A percentile compares a stretch with the other conserved stretches of the same genome.
Evolutionary conservation across 176 grass and related monocot genomes (phyloP).

Genomic region (Carex scoparia): DNA sequence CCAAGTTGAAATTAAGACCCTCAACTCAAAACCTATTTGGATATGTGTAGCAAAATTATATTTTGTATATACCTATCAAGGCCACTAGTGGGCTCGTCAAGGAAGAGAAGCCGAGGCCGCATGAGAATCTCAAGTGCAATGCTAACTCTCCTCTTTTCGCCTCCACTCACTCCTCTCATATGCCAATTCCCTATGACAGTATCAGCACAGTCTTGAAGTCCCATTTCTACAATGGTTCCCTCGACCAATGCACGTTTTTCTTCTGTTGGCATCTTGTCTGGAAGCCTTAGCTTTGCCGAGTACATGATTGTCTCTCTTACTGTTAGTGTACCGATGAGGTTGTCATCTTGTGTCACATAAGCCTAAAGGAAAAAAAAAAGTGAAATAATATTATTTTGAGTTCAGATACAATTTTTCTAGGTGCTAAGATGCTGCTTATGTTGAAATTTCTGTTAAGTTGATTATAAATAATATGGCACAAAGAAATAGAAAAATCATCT

Average conservation of each 20-base stretch:
- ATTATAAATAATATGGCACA: not conserved
- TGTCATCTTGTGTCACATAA: slow-evolving; percentile 95
- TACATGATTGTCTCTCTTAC: slow-evolving; percentile 92
- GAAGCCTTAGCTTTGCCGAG: slow-evolving; percentile 70
- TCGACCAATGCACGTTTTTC: slow-evolving; percentile 88
- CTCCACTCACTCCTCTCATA: slow-evolving; percentile 80
- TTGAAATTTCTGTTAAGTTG: not conserved
- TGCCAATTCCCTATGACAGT: slow-evolving; percentile 95
- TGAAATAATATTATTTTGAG: not conserved
- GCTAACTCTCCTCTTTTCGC: slow-evolving; percentile 96
- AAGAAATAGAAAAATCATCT: not conserved
- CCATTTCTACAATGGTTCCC: slow-evolving; percentile 93
- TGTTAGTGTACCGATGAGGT: slow-evolving; percentile 81
- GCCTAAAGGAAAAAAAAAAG: slow-evolving; percentile 34
- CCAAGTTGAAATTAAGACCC: not conserved
- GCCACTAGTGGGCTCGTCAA: slow-evolving; percentile 91
- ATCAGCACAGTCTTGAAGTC: slow-evolving; percentile 95
- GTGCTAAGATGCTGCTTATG: not conserved
- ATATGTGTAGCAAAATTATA: not conserved
- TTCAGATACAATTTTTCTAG: not conserved
- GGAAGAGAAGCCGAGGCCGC: slow-evolving; percentile 84
- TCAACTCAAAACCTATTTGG: not conserved
- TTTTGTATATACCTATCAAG: slow-evolving; percentile 62
- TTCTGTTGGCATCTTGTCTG: slow-evolving; percentile 76
- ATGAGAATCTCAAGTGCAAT: slow-evolving; percentile 97